Conservation (phyloP, 148 eudicot genomes). For the Chenopodium formosanum region DNA sequence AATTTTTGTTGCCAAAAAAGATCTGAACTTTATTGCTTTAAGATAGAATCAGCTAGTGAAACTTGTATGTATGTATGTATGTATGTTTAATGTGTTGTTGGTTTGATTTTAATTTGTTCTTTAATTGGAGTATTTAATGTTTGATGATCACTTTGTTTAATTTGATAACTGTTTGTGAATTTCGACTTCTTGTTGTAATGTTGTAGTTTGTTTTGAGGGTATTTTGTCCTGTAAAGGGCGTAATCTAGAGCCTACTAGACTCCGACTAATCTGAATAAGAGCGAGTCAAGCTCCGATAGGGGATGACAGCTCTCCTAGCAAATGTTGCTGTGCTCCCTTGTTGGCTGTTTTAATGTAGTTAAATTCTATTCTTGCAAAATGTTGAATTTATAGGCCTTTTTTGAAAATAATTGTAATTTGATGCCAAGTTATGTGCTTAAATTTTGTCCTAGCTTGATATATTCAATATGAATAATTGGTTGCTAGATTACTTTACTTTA, state of each 20-base stretch:
- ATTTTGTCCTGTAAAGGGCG: too few relatives aligned
- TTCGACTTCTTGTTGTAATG: too few relatives aligned
- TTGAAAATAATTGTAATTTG: neutral
- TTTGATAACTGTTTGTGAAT: too few relatives aligned
- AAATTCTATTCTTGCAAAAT: too few relatives aligned
- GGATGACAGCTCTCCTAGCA: too few relatives aligned
- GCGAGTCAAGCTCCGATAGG: too few relatives aligned
- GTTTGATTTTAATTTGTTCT: neutral
- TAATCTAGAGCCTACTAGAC: too few relatives aligned
- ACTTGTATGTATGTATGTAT: neutral
- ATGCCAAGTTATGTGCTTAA: neutral
- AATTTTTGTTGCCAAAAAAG: neutral
- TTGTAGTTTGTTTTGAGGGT: too few relatives aligned
- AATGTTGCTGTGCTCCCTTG: too few relatives aligned
- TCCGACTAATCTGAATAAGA: too few relatives aligned
- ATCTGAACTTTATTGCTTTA: neutral
- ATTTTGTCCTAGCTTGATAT: neutral
- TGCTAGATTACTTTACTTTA: too few relatives aligned
- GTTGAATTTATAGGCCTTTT: neutral
- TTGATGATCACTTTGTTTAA: neutral
- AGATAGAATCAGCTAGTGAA: neutral
- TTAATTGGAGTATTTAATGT: neutral
- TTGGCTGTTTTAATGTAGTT: neutral
- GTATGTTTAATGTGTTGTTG: neutral
- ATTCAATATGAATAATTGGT: neutral